Percentiles rank a stretch among this genome's conserved stretches.
Evolutionary conservation across 2,329 filamentous ascomycete species (phyloP).

Genomic region (Lizonia empirigonia): DNA sequence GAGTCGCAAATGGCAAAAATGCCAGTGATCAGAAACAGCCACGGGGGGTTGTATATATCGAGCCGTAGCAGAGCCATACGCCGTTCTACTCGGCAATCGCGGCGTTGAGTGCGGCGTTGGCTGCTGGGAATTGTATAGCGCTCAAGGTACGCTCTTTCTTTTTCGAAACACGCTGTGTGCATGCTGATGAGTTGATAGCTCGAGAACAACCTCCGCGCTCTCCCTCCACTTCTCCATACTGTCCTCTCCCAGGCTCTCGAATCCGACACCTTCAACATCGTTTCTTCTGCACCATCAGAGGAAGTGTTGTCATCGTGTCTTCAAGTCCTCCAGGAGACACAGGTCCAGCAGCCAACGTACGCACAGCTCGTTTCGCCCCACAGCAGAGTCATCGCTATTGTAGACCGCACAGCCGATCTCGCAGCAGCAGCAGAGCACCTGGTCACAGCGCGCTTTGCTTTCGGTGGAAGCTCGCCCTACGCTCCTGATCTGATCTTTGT

Average conservation of each 20-base stretch:
- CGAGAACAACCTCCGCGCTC: slow-evolving; percentile 48
- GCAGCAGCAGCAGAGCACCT: slow-evolving; percentile 59
- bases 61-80: slow-evolving; percentile 53
- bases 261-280: slow-evolving; percentile 56
- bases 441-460: slow-evolving; percentile 60
- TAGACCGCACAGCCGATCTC: slow-evolving; percentile 65
- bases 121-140: slow-evolving; percentile 59
- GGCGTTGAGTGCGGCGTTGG: slow-evolving; percentile 54
- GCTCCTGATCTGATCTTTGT: slow-evolving; percentile 67
- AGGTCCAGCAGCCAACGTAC: slow-evolving; percentile 17
- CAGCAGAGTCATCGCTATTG: slow-evolving; percentile 58
- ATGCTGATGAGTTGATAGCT: slow-evolving; percentile 32
- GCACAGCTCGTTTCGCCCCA: slow-evolving; percentile 45
- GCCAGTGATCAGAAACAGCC: slow-evolving; percentile 42
- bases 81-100: slow-evolving; percentile 50
- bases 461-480: slow-evolving; percentile 64
- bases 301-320: slow-evolving; percentile 32
- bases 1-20: slow-evolving; percentile 49
- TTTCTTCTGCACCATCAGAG: slow-evolving; percentile 40
- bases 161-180: not conserved
- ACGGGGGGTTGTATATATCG: slow-evolving; percentile 56
- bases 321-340: slow-evolving; percentile 43
- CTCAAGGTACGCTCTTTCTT: slow-evolving; percentile 51
- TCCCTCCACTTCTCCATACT: slow-evolving; percentile 46
- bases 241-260: slow-evolving; percentile 53